Conservation (phyloP, 768 basidiomycete genomes). For the Mycena maculata region DNA sequence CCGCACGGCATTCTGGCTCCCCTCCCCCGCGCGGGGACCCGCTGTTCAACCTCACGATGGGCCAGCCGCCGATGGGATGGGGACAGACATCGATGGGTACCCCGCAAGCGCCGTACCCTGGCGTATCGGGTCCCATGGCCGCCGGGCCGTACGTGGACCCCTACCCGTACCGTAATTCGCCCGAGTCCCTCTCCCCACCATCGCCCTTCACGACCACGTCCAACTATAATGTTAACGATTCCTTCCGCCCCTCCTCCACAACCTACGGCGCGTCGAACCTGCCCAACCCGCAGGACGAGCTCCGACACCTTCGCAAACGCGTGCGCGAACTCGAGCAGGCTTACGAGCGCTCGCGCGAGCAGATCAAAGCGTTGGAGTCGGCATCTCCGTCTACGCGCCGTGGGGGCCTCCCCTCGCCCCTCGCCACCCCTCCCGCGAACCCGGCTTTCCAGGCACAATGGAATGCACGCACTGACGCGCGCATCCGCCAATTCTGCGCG, state of each 20-base stretch:
- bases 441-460: conserved; percentile 70
- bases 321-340: conserved; percentile 74
- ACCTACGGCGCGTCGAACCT: conserved; percentile 33
- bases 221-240: conserved; percentile 37
- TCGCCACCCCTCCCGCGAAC: conserved; percentile 51
- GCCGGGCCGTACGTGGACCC: conserved; percentile 19
- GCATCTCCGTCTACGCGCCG: conserved; percentile 49
- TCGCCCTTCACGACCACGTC: conserved; percentile 43
- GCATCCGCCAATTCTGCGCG: conserved; percentile 78
- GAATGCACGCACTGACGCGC: conserved; percentile 80
- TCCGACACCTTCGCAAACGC: conserved; percentile 64
- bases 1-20: conserved; percentile 42
- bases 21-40: conserved; percentile 35
- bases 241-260: conserved; percentile 31
- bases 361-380: conserved; percentile 60
- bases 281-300: conserved; percentile 56
- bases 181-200: conserved; percentile 54
- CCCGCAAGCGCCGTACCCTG: conserved; percentile 23
- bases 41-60: conserved; percentile 33
- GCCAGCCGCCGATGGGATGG: conserved; percentile 22
- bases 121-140: conserved; percentile 10
- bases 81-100: conserved; percentile 20
- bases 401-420: conserved; percentile 38
- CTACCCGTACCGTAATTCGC: conserved; percentile 45
- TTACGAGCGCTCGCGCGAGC: conserved; percentile 61